Conservation (phyloP, 2,329 filamentous ascomycete genomes). For the Pseudonectria buxi region DNA sequence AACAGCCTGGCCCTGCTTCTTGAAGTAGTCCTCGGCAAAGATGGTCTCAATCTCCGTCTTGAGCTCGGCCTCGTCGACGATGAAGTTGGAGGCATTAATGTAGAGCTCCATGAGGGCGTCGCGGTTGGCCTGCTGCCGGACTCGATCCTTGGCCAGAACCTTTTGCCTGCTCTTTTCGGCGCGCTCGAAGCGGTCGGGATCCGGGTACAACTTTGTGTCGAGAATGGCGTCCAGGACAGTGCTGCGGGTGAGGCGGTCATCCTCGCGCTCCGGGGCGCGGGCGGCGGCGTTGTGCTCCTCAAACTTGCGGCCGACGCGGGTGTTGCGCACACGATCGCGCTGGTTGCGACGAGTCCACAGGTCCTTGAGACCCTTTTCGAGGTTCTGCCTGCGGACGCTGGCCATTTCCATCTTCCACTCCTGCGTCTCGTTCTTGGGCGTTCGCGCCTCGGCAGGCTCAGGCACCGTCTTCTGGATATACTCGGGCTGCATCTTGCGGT, state of each 20-base stretch:
- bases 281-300: conserved; percentile 41
- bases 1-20: conserved; percentile 25
- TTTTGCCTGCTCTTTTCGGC: conserved; percentile 40
- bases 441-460: conserved; percentile 37
- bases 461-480: conserved; percentile 58
- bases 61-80: conserved; percentile 73
- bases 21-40: conserved; percentile 62
- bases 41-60: conserved; percentile 63
- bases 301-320: conserved; percentile 41
- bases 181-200: conserved; percentile 55
- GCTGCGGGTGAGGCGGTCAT: conserved; percentile 68
- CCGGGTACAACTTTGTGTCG: conserved; percentile 46
- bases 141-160: conserved; percentile 33
- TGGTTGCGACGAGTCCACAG: conserved; percentile 60
- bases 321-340: conserved; percentile 28
- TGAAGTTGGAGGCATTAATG: conserved; percentile 80
- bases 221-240: conserved; percentile 49
- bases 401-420: conserved; percentile 71
- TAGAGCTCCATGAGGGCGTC: conserved; percentile 82
- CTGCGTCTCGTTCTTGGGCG: conserved; percentile 32
- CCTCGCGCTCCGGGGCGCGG: conserved; percentile 61
- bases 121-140: conserved; percentile 52
- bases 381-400: conserved; percentile 60
- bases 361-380: conserved; percentile 63
- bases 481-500: conserved; percentile 52